Evolutionary conservation across 352 stramenopile genomes (phyloP), one percentile per base, ranked within the genome.

Genomic region (Globisporangium echinulatum): DNA sequence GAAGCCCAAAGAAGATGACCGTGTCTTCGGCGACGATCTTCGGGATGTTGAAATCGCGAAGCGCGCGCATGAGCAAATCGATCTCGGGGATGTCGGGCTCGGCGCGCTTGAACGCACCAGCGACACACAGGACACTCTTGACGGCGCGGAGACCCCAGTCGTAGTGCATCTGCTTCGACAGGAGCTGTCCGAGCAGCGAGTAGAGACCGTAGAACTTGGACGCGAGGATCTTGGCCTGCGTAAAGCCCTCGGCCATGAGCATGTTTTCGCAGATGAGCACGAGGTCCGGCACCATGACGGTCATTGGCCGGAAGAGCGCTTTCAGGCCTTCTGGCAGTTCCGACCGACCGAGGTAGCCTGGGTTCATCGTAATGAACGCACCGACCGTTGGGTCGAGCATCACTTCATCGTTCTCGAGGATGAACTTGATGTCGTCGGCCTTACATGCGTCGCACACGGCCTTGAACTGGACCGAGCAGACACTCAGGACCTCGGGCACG

Each of bases 331-430:
- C 94, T 6, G 95, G 94, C 5, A 98, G 77, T 64, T 98, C 94
- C 0, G 87, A 97, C 14, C 94, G 89, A 47, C 94, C 94, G 19
- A 98, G 71, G 67, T 98, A 98, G 13, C 94, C 95, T 4, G 95
- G 95, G 67, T 98, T 98, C 95, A 98, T 98, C 14, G 95, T 98
- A 63, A 98, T 98, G 67, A 97, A 98, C 7, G 90, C 94, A 42
- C 95, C 95, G 52, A 96, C 96, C 0, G 87, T 93, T 7, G 91
- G 89, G 66, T 98, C 92, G 4, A 98, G 68, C 56, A 74, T 85
- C 13, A 98, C 88, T 52, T 96, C 87, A 57, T 98, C 92, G 46
- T 96, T 96, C 62, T 98, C 93, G 33, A 98, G 79, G n/a, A 97
- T 87, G 67, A 98, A 97, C 33, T 76, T 84, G 54, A 94, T 87